A percentile compares a stretch with the other conserved stretches of the same genome.
These are phyloP conservation scores for Poterioochromonas sp. DNA, from an alignment of 352 stramenopile species.

Conservation along the genomic window DNA sequence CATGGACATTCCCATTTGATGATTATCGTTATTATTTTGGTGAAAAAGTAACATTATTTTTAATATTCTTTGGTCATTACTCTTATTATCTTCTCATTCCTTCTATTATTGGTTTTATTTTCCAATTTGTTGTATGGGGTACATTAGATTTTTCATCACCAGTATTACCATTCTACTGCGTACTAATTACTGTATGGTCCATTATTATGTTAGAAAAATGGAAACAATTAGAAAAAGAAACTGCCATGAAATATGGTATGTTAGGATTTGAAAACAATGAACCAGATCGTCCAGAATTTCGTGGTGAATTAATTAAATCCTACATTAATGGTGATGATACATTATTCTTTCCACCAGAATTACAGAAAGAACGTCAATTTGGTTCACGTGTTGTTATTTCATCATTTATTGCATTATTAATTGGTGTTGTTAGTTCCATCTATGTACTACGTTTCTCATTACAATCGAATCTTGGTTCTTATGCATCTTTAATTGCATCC, in stretches of 20 bases:
- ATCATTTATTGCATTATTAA: neutral
- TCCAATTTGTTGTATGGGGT: conserved; percentile 54
- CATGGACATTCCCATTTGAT: conserved; percentile 40
- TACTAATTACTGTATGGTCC: conserved; percentile 68
- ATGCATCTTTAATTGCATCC: neutral
- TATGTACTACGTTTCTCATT: neutral
- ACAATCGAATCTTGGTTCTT: neutral
- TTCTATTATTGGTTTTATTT: conserved; percentile 69
- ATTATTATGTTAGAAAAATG: conserved; percentile 72
- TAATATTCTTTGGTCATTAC: conserved; percentile 73
- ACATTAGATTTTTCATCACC: conserved; percentile 20
- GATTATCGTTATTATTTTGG: conserved; percentile 39
- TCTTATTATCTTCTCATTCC: conserved; percentile 78
- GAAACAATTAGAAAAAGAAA: conserved; percentile 72
- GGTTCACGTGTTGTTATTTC: conserved; percentile 6
- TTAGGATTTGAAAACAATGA: conserved; percentile 40
- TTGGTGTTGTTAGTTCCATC: neutral
- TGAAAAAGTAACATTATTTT: conserved; percentile 70
- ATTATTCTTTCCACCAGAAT: neutral
- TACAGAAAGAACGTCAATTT: neutral
- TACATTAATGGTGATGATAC: conserved; percentile 22
- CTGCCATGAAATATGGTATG: conserved; percentile 65
- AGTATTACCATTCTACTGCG: conserved; percentile 44
- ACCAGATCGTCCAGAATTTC: conserved; percentile 17
- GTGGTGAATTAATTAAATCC: neutral